Conservation (phyloP, 2,329 filamentous ascomycete species). For the Tolypocladium tundrense region DNA sequence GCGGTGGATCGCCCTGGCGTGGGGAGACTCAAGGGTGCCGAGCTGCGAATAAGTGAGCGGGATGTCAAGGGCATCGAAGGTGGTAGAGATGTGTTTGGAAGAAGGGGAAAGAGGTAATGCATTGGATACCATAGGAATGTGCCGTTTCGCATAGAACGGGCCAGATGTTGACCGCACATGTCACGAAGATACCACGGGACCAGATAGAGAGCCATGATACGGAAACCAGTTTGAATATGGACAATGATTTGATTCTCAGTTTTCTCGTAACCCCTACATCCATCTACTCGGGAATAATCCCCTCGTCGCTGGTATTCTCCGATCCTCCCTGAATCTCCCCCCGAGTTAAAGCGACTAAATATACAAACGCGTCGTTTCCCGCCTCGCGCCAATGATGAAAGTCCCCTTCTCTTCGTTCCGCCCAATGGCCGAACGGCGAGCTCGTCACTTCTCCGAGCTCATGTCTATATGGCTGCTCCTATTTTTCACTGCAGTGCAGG, state of each 20-base stretch:
- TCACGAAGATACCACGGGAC: background rate
- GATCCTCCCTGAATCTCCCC: background rate
- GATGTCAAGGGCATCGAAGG: slow-evolving; percentile 67
- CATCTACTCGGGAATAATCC: background rate
- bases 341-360: slow-evolving; percentile 16
- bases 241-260: background rate
- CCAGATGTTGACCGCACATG: background rate
- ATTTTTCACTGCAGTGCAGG: slow-evolving; percentile 16
- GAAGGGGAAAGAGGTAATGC: slow-evolving; percentile 21
- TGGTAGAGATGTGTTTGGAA: slow-evolving; percentile 29
- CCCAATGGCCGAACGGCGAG: background rate
- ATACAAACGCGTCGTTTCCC: slow-evolving; percentile 16
- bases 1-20: slow-evolving; percentile 68
- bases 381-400: background rate
- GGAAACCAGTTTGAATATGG: background rate
- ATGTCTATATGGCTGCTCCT: slow-evolving; percentile 13
- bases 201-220: background rate
- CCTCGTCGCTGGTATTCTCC: background rate
- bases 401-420: background rate
- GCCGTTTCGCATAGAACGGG: background rate
- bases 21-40: slow-evolving; percentile 70
- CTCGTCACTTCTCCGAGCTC: slow-evolving; percentile 3
- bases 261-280: slow-evolving; percentile 10
- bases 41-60: slow-evolving; percentile 64
- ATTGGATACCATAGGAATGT: background rate